Percentiles rank a stretch among this genome's conserved stretches.
phyloP scores from a whole-genome alignment of 148 eudicot genomes.

The Salicornia ramosissima region DNA sequence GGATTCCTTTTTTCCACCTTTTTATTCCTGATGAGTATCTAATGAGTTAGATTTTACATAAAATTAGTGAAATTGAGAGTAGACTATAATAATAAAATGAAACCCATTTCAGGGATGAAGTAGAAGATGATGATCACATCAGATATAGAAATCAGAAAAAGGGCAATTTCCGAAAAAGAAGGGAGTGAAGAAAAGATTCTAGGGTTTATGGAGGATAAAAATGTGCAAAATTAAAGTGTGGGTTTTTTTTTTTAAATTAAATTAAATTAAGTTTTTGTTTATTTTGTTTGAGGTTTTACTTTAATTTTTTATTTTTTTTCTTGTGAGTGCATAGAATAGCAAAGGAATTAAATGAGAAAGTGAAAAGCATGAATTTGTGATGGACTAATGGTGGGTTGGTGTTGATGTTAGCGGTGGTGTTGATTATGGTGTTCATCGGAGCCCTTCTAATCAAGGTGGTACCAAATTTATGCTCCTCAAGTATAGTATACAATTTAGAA shows the following conservation, averaged over 20 bases:
- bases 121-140: conserved; percentile 17
- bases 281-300: too few species aligned
- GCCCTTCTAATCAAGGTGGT: too few species aligned
- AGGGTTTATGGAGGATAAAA: conserved; percentile 17
- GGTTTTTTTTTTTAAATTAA: background rate
- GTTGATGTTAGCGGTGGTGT: too few species aligned
- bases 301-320: background rate
- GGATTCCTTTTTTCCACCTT: conserved; percentile 17
- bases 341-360: too few species aligned
- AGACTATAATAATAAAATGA: conserved; percentile 19
- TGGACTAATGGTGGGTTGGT: too few species aligned
- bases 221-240: background rate
- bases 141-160: background rate
- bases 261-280: background rate
- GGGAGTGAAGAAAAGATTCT: conserved; percentile 26
- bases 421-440: too few species aligned
- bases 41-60: background rate
- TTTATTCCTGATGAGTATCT: background rate
- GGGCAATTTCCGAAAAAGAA: background rate
- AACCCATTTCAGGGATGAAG: conserved; percentile 26
- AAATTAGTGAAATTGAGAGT: background rate
- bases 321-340: too few species aligned
- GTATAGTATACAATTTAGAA: too few species aligned
- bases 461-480: too few species aligned
- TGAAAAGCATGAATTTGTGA: too few species aligned